Conservation (phyloP, 345 rosid genomes). For the Draba incana region DNA sequence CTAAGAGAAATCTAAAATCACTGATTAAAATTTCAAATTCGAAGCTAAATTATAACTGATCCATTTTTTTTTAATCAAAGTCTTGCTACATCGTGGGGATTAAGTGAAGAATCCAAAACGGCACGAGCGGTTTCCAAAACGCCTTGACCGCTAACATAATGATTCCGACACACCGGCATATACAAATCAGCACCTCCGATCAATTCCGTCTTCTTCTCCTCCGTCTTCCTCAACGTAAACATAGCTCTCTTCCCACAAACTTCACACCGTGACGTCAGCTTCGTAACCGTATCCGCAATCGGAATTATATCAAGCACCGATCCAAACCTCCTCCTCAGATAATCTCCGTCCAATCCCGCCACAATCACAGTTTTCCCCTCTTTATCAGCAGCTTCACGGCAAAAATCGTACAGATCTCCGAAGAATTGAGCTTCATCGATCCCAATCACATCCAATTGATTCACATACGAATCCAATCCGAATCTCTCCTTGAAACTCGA, state of each 20-base stretch:
- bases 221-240: slow-evolving; percentile 82
- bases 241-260: slow-evolving; percentile 71
- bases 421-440: slow-evolving; percentile 95
- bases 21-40: not conserved
- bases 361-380: slow-evolving; percentile 80
- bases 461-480: slow-evolving; percentile 65
- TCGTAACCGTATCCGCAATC: slow-evolving; percentile 81
- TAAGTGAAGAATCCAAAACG: slow-evolving; percentile 49
- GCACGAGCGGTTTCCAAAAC: slow-evolving; percentile 70
- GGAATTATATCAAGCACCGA: slow-evolving; percentile 80
- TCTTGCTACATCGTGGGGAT: not conserved
- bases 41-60: not conserved
- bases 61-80: not conserved
- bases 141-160: slow-evolving; percentile 72
- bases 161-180: slow-evolving; percentile 87
- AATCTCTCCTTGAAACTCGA: slow-evolving; percentile 60
- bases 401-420: slow-evolving; percentile 80
- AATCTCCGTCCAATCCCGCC: slow-evolving; percentile 95
- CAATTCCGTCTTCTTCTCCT: slow-evolving; percentile 63
- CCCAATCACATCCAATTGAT: slow-evolving; percentile 88
- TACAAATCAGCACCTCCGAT: slow-evolving; percentile 80
- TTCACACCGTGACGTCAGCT: slow-evolving; percentile 76
- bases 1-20: not conserved
- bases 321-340: slow-evolving; percentile 87
- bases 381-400: slow-evolving; percentile 81